Percentiles rank a stretch among this genome's conserved stretches.
Evolutionary conservation across 306 rosid genomes (phyloP).

Genomic region (Abrus precatorius): DNA sequence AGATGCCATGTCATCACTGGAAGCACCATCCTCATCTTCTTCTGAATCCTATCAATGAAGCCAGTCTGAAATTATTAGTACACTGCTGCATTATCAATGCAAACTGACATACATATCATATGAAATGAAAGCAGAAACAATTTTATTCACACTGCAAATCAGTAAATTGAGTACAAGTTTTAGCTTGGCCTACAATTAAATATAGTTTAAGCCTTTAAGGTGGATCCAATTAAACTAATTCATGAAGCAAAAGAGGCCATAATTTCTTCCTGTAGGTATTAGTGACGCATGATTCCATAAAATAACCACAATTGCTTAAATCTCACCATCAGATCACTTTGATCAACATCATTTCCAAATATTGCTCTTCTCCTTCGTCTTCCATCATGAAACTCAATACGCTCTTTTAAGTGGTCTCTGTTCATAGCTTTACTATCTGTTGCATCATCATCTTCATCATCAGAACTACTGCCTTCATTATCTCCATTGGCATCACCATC

Average conservation of each 20-base stretch:
- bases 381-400: constrained; percentile 78
- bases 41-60: constrained; percentile 67
- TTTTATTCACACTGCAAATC: not conserved
- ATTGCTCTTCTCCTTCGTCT: constrained; percentile 77
- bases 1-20: constrained; percentile 49
- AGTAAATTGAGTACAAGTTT: not conserved
- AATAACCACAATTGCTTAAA: constrained; percentile 28
- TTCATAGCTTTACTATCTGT: constrained; percentile 42
- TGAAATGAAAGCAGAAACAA: constrained; percentile 25
- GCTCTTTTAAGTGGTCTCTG: constrained; percentile 64
- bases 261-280: not conserved
- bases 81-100: not conserved
- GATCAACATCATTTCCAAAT: constrained; percentile 68
- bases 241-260: not conserved
- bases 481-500: constrained; percentile 43
- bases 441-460: constrained; percentile 51
- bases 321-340: constrained; percentile 66
- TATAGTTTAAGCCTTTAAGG: constrained; percentile 2
- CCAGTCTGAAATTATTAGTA: constrained; percentile 39
- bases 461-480: constrained; percentile 49
- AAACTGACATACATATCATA: constrained; percentile 34
- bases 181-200: constrained; percentile 10
- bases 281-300: constrained; percentile 1
- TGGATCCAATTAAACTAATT: constrained; percentile 5
- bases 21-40: constrained; percentile 58